Evolutionary conservation across 202 grass and related monocot species (phyloP).

Genomic region (Hordeum pubiflorum): DNA sequence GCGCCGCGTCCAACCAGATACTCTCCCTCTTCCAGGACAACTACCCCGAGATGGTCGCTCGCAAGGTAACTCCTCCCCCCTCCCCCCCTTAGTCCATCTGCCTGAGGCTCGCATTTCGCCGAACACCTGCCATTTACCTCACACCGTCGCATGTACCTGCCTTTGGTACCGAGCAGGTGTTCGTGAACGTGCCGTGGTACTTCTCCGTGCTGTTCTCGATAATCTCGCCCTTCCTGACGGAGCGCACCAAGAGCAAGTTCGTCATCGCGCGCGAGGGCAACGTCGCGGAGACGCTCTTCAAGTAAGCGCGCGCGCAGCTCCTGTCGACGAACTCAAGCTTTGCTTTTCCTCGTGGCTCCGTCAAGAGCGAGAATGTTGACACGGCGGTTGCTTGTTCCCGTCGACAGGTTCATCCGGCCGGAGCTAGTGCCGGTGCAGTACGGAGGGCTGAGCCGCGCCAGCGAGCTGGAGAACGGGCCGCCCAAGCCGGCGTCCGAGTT

Average conservation of each 20-base stretch:
- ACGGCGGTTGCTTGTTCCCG: background rate
- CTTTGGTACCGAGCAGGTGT: conserved; percentile 41
- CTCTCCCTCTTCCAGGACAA: conserved; percentile 96
- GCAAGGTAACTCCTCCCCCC: conserved; percentile 39
- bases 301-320: conserved; percentile 22
- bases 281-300: conserved; percentile 95
- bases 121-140: background rate
- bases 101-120: background rate
- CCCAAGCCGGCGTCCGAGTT: conserved; percentile 97
- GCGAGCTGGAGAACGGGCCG: conserved; percentile 78
- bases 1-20: conserved; percentile 80
- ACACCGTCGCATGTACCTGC: background rate
- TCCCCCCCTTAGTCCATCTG: background rate
- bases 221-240: conserved; percentile 90
- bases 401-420: conserved; percentile 72
- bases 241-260: conserved; percentile 99
- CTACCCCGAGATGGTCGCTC: conserved; percentile 92
- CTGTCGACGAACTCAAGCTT: too few species aligned
- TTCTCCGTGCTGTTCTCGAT: conserved; percentile 85
- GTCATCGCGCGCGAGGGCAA: conserved; percentile 91
- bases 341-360: background rate
- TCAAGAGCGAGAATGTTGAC: background rate
- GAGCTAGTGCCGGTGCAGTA: conserved; percentile 93
- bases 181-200: conserved; percentile 98
- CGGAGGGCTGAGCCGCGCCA: conserved; percentile 70